Base-by-base conservation (phyloP, 2,329 filamentous ascomycete genomes). In the Chrysosporium queenslandicum region DNA sequence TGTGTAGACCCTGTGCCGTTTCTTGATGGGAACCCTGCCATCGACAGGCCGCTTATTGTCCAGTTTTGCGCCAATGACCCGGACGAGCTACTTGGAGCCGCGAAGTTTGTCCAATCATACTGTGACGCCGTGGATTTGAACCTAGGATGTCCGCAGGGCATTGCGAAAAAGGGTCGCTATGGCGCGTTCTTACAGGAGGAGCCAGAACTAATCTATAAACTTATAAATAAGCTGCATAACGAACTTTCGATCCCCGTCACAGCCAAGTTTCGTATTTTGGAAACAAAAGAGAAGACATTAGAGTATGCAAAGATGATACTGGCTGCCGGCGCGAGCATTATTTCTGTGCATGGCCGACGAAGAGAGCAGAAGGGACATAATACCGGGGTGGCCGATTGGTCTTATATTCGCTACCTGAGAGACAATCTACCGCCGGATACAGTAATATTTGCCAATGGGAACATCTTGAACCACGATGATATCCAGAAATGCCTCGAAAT, bases 121-220 rank as follows among this genome's bases (percentile, higher is more conserved):
- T 97, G 91, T 69, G 92, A 98, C 66, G 92, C 92, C 6, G 85
- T 98, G 2, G 92, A 98, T 67, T 72, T 98, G 60, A 98, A 98
- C 66, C 75, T 98, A 3, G 92, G 92, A 6, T 98, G 92, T 70
- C 92, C 92, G 0, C 92, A 98, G 66, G 91, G 91, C 1, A 98
- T 98, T 59, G 92, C 92, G 30, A 81, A 81, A 66, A 86, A 86
- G 66, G 92, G 92, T 7, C 83, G 87, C 66, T 98, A 98, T 63
- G 92, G 92, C 20, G 85, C 91, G 0, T 98, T 97, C 63, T 69
- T 98, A 59, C 92, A 98, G 68, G 92, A 98, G 66, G 86, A 97
- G 62, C 89, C 88, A 74, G 80, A 83, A 20, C 73, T 94, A 52
- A 86, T 98, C 53, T 85, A 83, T 63, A 76, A 76, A n/a, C 75